Base-by-base conservation (phyloP, 2,329 filamentous ascomycete species). In the Coniella vitis region DNA sequence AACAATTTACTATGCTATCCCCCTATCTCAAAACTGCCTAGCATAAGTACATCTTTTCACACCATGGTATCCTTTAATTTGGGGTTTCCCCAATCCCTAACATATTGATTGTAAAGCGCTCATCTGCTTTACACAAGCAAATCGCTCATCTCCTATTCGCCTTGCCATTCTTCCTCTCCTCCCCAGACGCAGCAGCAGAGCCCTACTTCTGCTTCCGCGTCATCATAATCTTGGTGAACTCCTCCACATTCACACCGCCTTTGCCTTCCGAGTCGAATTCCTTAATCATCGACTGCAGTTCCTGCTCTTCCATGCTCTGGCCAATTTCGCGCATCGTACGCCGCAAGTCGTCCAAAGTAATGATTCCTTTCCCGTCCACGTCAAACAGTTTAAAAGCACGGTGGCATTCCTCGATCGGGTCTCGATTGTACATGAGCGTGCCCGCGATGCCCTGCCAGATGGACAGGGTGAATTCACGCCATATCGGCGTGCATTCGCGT, bases 201-300 rank as follows among this genome's bases (percentile, higher is more conserved):
- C 45, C 47, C 54, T 54, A 52, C 49, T 53, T 49, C 52, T 56
- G 53, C 51, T 61, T 59, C 55, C 66, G 66, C 7, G 60, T 61
- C 61, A 67, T 70, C 73, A 78, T 77, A 68, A 83, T 79, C 59
- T 80, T 78, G 45, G 83, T 76, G 61, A 86, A 86, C 64, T 86
- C 83, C 50, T 86, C 82, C 56, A 79, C 72, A 55, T 79, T 81
- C 7, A 86, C 82, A 48, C 79, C 90, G 10, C 90, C 90, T 58
- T 95, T 94, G 1, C 89, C 91, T 62, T 95, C 87, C 56, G 96
- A 76, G 70, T 98, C 93, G 71, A 97, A 94, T 68, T 97, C 91
- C 62, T 96, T 90, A 70, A 98, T 93, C 93, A 98, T 98, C 56
- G 90, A 90, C 58, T 81, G 76, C 54, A 98, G 75, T 66, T 98